phyloP scores from a whole-genome alignment of 352 stramenopile genomes.

The Globisporangium lucens region DNA sequence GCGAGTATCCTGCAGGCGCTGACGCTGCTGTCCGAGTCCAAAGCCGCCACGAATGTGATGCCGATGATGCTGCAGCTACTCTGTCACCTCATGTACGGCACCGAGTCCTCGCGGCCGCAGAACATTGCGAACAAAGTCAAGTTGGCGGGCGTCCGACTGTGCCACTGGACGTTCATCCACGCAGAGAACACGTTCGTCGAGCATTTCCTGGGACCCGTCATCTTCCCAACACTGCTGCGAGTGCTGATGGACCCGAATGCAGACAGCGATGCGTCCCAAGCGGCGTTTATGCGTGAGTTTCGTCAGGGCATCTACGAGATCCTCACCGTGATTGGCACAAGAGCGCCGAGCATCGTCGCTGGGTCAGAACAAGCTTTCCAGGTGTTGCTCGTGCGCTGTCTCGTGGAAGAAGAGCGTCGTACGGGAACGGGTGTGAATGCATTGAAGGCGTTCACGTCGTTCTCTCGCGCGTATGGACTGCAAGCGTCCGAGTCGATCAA shows the following conservation, averaged over 20 bases:
- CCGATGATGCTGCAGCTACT: conserved; percentile 68
- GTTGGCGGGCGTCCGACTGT: conserved; percentile 53
- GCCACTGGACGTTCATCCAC: conserved; percentile 59
- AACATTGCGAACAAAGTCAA: conserved; percentile 63
- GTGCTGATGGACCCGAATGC: conserved; percentile 58
- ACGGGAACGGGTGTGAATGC: conserved; percentile 52
- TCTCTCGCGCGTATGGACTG: conserved; percentile 39
- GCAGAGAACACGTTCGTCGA: conserved; percentile 36
- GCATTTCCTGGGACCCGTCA: conserved; percentile 56
- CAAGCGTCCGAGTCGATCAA: conserved; percentile 26
- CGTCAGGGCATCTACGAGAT: conserved; percentile 63
- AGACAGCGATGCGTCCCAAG: conserved; percentile 42
- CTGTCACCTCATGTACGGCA: conserved; percentile 77
- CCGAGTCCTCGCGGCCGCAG: conserved; percentile 36
- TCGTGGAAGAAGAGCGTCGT: conserved; percentile 49
- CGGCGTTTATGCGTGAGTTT: conserved; percentile 48
- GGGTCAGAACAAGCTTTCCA: conserved; percentile 67
- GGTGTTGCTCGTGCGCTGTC: conserved; percentile 60
- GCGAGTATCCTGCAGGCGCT: conserved; percentile 56
- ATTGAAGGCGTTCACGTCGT: conserved; percentile 57
- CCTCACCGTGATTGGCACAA: conserved; percentile 39
- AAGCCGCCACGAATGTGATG: conserved; percentile 51
- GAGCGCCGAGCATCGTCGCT: conserved; percentile 40
- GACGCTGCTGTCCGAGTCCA: conserved; percentile 43
- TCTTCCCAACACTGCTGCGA: conserved; percentile 65